A percentile compares a stretch with the other conserved stretches of the same genome.
Evolutionary conservation across 2,329 filamentous ascomycete species (phyloP).

Genomic region (Cylindrodendrum hubeiense): DNA sequence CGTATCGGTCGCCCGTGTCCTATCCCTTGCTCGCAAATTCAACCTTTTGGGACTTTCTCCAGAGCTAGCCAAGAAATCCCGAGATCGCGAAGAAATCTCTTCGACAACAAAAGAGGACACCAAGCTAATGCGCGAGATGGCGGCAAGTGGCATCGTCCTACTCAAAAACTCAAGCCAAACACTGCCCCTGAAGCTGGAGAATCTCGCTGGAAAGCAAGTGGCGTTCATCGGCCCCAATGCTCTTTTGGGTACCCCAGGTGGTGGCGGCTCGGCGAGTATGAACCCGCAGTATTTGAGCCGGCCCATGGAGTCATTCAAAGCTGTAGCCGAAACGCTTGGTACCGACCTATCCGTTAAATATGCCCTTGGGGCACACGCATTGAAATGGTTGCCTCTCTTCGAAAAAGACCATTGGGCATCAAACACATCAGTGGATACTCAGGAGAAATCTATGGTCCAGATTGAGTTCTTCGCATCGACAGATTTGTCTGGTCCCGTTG

Average conservation of each 20-base stretch:
- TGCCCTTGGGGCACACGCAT: conserved; percentile 5
- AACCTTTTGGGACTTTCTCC: conserved; percentile 1
- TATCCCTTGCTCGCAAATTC: conserved; percentile 8
- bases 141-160: conserved; percentile 30
- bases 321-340: not conserved
- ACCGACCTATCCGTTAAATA: conserved; percentile 5
- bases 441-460: not conserved
- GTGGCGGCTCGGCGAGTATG: conserved; percentile 23
- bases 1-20: not conserved
- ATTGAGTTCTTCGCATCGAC: conserved; percentile 10
- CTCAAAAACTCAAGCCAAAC: conserved; percentile 28
- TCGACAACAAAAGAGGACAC: conserved; percentile 20
- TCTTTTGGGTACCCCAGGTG: conserved; percentile 9
- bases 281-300: conserved; percentile 23
- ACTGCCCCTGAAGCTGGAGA: conserved; percentile 8
- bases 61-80: conserved; percentile 9
- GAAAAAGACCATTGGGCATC: not conserved
- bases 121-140: conserved; percentile 29
- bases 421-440: not conserved
- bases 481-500: conserved; percentile 7
- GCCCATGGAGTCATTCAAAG: conserved; percentile 22
- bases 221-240: conserved; percentile 40
- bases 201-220: conserved; percentile 30
- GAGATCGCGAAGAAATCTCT: conserved; percentile 26
- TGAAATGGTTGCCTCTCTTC: conserved; percentile 23